Conservation (phyloP, 2,329 filamentous ascomycete genomes). For the Colletotrichum theobromicola region DNA sequence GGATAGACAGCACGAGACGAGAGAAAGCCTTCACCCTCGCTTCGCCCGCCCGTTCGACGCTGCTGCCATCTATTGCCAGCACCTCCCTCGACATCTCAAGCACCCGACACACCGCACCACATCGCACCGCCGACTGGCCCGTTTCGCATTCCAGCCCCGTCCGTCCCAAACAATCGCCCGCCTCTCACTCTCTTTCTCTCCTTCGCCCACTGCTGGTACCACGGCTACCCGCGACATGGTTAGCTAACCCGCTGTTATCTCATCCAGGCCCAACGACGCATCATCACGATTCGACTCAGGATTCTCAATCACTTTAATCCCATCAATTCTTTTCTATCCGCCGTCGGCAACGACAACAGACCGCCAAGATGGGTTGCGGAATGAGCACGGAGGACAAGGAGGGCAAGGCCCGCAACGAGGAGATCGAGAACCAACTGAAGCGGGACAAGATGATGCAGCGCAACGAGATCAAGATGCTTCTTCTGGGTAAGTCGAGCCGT, state of each 20-base stretch:
- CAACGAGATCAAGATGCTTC: constrained; percentile 99
- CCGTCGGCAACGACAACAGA: constrained; percentile 22
- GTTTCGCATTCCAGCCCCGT: constrained; percentile 17
- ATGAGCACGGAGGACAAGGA: constrained; percentile 99
- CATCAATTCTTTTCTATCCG: constrained; percentile 4
- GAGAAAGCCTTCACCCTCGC: not conserved
- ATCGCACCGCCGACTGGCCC: not conserved
- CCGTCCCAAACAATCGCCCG: not conserved
- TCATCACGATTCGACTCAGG: not conserved
- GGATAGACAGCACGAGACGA: constrained; percentile 1
- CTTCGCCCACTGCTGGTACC: not conserved
- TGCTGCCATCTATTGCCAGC: not conserved
- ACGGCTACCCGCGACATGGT: constrained; percentile 2
- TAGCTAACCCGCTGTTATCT: constrained; percentile 5
- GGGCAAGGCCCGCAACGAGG: constrained; percentile 99
- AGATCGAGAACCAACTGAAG: constrained; percentile 99
- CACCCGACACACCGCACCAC: not conserved
- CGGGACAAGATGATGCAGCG: constrained; percentile 98
- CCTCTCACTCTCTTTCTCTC: not conserved
- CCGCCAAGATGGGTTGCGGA: constrained; percentile 94
- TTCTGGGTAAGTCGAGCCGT: constrained; percentile 73
- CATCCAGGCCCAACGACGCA: not conserved
- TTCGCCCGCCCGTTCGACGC: not conserved
- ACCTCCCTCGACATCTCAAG: constrained; percentile 4
- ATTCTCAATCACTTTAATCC: constrained; percentile 13